phyloP scores from a whole-genome alignment of 805 yeast genomes.

The Kregervanrija fluxuum region DNA sequence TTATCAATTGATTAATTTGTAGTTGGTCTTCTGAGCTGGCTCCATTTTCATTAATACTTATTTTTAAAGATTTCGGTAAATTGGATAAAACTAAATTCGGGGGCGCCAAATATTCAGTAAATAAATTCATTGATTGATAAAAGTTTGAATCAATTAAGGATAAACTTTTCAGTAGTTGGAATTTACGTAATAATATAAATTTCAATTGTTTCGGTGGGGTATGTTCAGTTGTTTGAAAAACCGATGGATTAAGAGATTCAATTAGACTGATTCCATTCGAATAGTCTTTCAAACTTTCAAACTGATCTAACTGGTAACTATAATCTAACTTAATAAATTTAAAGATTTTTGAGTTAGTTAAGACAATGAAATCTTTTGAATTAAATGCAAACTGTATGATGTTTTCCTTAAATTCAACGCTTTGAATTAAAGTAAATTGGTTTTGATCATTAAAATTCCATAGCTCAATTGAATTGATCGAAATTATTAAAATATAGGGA shows the following conservation, averaged over 20 bases:
- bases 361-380: conserved; percentile 21
- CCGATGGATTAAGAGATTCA: conserved; percentile 24
- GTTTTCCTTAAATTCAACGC: conserved; percentile 5
- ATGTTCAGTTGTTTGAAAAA: conserved; percentile 11
- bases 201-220: conserved; percentile 23
- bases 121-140: conserved; percentile 34
- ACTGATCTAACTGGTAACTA: conserved; percentile 26
- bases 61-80: conserved; percentile 31
- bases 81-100: conserved; percentile 45
- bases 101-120: conserved; percentile 51
- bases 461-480: conserved; percentile 29
- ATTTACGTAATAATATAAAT: conserved; percentile 32
- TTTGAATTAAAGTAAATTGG: conserved; percentile 28
- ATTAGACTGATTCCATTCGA: conserved; percentile 40
- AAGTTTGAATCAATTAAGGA: conserved; percentile 26
- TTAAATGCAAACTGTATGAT: conserved; percentile 18
- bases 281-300: conserved; percentile 24
- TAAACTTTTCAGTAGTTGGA: conserved; percentile 35
- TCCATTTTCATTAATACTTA: neutral
- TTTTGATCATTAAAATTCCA: conserved; percentile 24
- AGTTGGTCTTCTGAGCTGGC: neutral
- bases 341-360: conserved; percentile 23
- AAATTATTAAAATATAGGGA: conserved; percentile 32
- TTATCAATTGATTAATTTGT: conserved; percentile 30
- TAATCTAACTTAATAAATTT: conserved; percentile 23